Base-by-base conservation (phyloP, 176 grass and related monocot genomes). In the Microstegium vimineum region DNA sequence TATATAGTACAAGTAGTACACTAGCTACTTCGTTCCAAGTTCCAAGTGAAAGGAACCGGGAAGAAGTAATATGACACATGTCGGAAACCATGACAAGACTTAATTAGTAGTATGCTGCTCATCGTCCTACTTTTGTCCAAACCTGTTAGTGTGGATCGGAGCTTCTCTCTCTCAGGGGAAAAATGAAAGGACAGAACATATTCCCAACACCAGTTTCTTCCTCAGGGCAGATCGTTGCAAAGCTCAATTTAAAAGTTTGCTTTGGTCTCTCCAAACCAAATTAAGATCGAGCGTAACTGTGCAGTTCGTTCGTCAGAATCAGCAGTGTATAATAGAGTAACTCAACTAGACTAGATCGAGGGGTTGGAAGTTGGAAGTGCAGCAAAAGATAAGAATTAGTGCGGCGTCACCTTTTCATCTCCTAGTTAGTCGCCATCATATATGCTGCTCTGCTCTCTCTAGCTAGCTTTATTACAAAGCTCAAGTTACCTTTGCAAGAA, bases 391-490 rank as follows among this genome's bases (percentile, higher is more conserved):
- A 66, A 33, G 27, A 47, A 74, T 73, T 38, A 73, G 59, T 40
- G 26, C 32, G 68, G 51, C 45, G 17, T 63, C 3, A 23, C 18
- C 67, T 86, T 74, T 90, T 10, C 66, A 83, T 26, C 60, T 47
- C 46, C 67, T 40, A 27, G 45, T 86, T 74, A 41, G 46, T 73
- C 88, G 3, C 84, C 74, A 72, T 82, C 66, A 49, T 38, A 34
- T n/a, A n/a, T n/a, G n/a, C n/a, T n/a, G n/a, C n/a, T n/a, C 56
- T 66, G 34, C 56, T 66, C 71, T 40, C 34, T 73, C 28, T 42
- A 72, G 23, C 88, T 54, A 66, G 23, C 78, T 90, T 82, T 86
- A 66, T 82, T 86, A 67, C 12, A n/a, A 49, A 86, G 59, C 30
- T 80, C 37, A 23, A 75, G 82, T 69, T 75, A 40, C 13, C 69